Evolutionary conservation across 176 grass and related monocot species (phyloP).

Genomic region (Oryza rufipogon): DNA sequence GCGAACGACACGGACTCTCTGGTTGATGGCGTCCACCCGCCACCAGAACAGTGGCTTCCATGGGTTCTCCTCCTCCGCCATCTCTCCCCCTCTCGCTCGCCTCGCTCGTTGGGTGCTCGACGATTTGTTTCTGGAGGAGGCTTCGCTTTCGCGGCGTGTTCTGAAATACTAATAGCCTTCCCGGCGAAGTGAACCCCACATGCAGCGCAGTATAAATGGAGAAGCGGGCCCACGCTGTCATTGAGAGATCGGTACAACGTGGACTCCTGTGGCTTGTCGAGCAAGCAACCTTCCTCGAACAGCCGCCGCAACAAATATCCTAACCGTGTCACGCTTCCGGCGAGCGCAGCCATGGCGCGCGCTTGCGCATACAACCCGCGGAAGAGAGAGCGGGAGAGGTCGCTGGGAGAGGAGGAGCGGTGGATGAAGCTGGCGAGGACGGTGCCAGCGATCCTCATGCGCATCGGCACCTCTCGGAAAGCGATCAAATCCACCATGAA

Average conservation of each 20-base stretch:
- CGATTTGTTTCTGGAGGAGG: not conserved
- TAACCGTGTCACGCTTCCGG: not conserved
- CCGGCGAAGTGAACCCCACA: too few species aligned
- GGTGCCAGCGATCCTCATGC: not conserved
- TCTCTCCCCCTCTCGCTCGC: not conserved
- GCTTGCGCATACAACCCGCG: not conserved
- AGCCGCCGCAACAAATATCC: too few species aligned
- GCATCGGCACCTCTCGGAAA: not conserved
- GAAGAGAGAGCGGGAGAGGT: not conserved
- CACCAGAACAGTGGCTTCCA: conserved; percentile 1
- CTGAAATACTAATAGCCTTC: too few species aligned
- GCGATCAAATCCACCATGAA: not conserved
- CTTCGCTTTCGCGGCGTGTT: too few species aligned
- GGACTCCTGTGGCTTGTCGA: too few species aligned
- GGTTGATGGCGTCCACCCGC: not conserved
- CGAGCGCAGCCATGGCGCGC: not conserved
- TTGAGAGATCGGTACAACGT: too few species aligned
- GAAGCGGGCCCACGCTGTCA: too few species aligned
- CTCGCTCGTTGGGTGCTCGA: not conserved
- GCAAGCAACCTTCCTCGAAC: too few species aligned
- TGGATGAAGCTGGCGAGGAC: not conserved
- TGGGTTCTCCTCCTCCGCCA: not conserved
- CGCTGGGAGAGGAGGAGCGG: not conserved
- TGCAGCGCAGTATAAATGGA: too few species aligned
- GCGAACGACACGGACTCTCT: not conserved